Evolutionary conservation across 345 rosid species (phyloP).

Genomic region (Microcos paniculata): DNA sequence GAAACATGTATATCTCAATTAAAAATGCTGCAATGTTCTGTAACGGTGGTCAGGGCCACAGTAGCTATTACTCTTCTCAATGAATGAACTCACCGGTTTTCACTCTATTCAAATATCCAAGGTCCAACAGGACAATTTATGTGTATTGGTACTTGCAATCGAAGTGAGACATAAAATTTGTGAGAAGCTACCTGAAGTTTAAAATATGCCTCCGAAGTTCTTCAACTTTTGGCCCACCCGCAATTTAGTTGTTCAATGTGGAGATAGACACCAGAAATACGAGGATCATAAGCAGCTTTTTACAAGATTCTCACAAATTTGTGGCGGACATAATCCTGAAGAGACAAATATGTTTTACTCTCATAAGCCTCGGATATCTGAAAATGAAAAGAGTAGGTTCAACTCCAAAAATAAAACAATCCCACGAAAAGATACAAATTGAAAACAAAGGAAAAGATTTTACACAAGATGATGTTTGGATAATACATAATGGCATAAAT

Average conservation of each 20-base stretch:
- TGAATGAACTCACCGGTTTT: not conserved
- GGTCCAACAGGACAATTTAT: too few relatives aligned
- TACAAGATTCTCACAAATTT: constrained; percentile 77
- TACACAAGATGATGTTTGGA: not conserved
- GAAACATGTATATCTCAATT: not conserved
- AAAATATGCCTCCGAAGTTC: constrained; percentile 82
- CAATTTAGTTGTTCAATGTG: constrained; percentile 80
- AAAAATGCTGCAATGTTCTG: not conserved
- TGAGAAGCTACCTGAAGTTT: constrained; percentile 68
- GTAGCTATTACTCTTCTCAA: not conserved
- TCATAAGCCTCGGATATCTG: constrained; percentile 96
- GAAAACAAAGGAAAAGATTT: not conserved
- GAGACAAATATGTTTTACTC: too few relatives aligned
- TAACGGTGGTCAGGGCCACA: not conserved
- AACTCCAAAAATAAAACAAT: constrained; percentile 12
- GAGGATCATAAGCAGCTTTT: constrained; percentile 97
- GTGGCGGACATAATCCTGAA: constrained; percentile 79
- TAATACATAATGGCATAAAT: not conserved
- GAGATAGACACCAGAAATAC: constrained; percentile 83
- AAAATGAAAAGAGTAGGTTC: constrained; percentile 23
- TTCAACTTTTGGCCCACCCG: constrained; percentile 95
- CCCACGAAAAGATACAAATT: not conserved
- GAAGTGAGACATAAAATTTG: not conserved
- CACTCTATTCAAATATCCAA: too few relatives aligned
- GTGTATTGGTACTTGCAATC: not conserved